phyloP scores from a whole-genome alignment of 1,139 yeast genomes.

The Candida tropicalis region DNA sequence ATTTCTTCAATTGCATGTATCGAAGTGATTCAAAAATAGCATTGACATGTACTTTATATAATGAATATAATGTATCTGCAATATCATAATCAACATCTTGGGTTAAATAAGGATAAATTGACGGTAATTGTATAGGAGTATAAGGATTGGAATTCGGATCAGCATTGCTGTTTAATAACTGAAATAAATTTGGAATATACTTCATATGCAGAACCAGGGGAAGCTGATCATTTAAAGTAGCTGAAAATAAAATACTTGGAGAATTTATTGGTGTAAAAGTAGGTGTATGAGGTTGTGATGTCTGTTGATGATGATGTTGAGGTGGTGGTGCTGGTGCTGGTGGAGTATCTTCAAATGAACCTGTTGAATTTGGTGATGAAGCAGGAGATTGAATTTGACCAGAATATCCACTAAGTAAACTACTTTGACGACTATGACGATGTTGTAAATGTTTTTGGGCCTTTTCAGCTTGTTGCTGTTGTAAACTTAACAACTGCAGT shows the following conservation, averaged over 20 bases:
- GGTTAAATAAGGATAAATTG: constrained; percentile 54
- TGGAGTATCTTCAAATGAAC: constrained; percentile 19
- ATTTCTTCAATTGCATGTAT: constrained; percentile 64
- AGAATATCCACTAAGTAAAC: constrained; percentile 12
- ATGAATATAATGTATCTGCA: constrained; percentile 60
- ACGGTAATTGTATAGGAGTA: constrained; percentile 48
- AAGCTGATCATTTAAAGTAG: constrained; percentile 16
- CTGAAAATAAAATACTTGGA: constrained; percentile 14
- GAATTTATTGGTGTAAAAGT: constrained; percentile 23
- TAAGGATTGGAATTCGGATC: constrained; percentile 26
- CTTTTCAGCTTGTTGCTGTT: constrained; percentile 12
- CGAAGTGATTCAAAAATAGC: constrained; percentile 66
- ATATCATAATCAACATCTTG: constrained; percentile 56
- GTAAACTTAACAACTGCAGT: constrained; percentile 14
- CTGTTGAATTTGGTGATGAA: constrained; percentile 25
- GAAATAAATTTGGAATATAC: constrained; percentile 41
- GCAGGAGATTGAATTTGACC: constrained; percentile 25
- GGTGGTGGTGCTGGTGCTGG: constrained; percentile 15
- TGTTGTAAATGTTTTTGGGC: constrained; percentile 4
- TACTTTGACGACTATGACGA: constrained; percentile 4
- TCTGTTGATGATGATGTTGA: not conserved
- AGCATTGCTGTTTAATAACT: constrained; percentile 27
- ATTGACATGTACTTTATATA: constrained; percentile 66
- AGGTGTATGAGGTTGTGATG: constrained; percentile 30
- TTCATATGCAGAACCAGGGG: constrained; percentile 26